These are phyloP conservation scores for Malus sieversii DNA, from an alignment of 306 rosid species.

Conservation along the genomic window DNA sequence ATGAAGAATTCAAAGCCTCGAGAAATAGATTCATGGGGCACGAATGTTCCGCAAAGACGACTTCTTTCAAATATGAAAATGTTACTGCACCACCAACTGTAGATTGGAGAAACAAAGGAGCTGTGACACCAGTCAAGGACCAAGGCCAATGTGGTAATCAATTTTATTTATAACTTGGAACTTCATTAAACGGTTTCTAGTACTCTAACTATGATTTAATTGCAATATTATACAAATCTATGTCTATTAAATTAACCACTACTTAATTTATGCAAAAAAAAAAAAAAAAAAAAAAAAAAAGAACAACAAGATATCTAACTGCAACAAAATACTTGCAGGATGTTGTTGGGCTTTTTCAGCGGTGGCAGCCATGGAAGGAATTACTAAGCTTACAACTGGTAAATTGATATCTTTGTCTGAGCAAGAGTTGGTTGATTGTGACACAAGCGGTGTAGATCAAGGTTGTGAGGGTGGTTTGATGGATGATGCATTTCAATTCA, in stretches of 20 bases:
- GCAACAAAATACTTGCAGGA: conserved; percentile 1
- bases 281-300: not conserved
- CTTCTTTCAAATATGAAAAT: no score
- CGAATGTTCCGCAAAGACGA: conserved; percentile 22
- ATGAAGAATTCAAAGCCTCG: no score
- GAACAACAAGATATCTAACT: no score
- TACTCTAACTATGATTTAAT: not conserved
- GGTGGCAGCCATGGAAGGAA: conserved; percentile 31
- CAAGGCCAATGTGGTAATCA: conserved; percentile 34
- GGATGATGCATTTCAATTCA: conserved; percentile 24
- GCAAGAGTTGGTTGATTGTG: no score
- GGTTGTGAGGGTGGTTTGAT: conserved; percentile 38
- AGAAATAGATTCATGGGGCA: not conserved
- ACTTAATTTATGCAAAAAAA: no score
- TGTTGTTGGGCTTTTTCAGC: conserved; percentile 9
- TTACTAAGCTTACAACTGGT: no score
- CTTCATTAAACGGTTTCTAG: not conserved
- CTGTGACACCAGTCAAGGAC: conserved; percentile 29
- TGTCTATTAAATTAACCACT: no score
- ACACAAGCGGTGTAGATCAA: not conserved
- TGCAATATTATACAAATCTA: not conserved
- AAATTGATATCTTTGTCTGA: no score
- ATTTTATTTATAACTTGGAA: not conserved
- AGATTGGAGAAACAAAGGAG: conserved; percentile 30
- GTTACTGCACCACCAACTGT: no score